Percentiles rank a stretch among this genome's conserved stretches.
phyloP scores from a whole-genome alignment of 371 early-diverging fungal genomes.

The Mycotypha africana region DNA sequence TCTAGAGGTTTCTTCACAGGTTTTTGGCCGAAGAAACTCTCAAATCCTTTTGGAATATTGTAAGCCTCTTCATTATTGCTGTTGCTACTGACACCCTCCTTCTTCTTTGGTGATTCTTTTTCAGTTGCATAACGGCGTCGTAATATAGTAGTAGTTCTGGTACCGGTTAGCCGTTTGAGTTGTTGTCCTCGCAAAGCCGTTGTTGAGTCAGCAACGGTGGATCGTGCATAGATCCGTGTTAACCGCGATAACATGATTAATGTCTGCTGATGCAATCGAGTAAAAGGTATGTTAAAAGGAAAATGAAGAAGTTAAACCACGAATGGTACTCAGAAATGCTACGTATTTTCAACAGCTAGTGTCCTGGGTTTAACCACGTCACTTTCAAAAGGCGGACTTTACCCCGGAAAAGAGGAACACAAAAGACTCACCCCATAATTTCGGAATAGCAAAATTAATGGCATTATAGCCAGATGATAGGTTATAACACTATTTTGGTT shows the following conservation, averaged over 20 bases:
- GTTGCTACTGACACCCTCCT: neutral
- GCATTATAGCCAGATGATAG: no score
- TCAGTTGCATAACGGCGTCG: conserved; percentile 20
- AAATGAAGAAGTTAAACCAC: no score
- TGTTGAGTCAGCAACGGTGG: no score
- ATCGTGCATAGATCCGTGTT: conserved; percentile 4
- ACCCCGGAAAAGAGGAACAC: neutral
- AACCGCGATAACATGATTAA: conserved; percentile 19
- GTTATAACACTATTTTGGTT: no score
- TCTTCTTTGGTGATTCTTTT: conserved; percentile 21
- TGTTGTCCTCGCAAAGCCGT: no score
- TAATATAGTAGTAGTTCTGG: conserved; percentile 5
- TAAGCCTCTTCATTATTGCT: conserved; percentile 12
- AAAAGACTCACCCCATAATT: no score
- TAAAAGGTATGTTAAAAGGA: neutral
- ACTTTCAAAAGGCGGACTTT: neutral
- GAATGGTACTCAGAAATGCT: neutral
- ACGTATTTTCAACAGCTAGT: no score
- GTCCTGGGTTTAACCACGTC: neutral
- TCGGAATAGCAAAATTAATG: no score
- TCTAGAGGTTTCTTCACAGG: conserved; percentile 10
- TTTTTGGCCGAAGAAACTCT: conserved; percentile 36
- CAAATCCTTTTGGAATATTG: conserved; percentile 41
- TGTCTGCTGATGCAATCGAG: neutral
- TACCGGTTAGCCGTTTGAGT: neutral